These are phyloP conservation scores for Luffa aegyptiaca DNA, from an alignment of 306 rosid species.

Conservation along the genomic window DNA sequence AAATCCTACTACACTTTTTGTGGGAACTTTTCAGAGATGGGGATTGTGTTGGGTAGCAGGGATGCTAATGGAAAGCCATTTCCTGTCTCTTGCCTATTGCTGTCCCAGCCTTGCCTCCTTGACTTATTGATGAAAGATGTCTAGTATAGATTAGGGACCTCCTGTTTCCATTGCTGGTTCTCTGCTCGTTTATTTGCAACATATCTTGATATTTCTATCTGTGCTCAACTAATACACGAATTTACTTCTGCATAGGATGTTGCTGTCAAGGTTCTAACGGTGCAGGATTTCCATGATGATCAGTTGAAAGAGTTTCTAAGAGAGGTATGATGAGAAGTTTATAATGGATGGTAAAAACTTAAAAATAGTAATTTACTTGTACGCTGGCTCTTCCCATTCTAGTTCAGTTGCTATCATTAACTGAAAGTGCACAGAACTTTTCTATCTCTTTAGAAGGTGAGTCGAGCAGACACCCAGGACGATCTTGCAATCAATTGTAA, in stretches of 20 bases:
- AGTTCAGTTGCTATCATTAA: background rate
- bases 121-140: background rate
- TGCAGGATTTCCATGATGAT: slow-evolving; percentile 82
- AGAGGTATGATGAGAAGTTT: slow-evolving; percentile 41
- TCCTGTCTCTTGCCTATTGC: background rate
- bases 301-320: slow-evolving; percentile 81
- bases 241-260: slow-evolving; percentile 58
- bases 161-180: background rate
- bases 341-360: background rate
- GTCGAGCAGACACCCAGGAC: background rate
- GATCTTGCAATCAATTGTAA: background rate
- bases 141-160: background rate
- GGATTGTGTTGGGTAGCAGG: background rate
- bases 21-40: background rate
- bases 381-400: background rate
- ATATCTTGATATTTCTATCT: background rate
- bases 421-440: background rate
- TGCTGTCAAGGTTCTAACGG: slow-evolving; percentile 83
- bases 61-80: background rate
- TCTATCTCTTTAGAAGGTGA: background rate
- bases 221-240: background rate
- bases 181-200: background rate
- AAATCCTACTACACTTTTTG: background rate
- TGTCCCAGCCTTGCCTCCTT: background rate
- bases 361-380: background rate